Conservation (phyloP, 2,329 filamentous ascomycete species). For the Boeremia exigua region DNA sequence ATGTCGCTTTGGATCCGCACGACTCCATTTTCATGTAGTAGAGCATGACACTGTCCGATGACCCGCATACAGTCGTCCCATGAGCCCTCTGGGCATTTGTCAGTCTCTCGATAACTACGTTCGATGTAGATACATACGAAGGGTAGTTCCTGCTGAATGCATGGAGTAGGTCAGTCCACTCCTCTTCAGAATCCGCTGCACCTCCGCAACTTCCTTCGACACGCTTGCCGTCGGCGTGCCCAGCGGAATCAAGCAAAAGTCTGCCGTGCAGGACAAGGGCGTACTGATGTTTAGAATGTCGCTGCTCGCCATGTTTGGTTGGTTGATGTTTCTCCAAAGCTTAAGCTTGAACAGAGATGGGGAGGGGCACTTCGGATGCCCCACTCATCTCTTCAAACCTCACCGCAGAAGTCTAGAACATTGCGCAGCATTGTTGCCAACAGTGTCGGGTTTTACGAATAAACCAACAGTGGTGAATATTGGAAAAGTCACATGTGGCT, state of each 20-base stretch:
- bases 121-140: conserved; percentile 58
- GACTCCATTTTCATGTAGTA: conserved; percentile 48
- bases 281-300: conserved; percentile 54
- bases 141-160: conserved; percentile 92
- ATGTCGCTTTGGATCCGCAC: conserved; percentile 85
- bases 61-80: conserved; percentile 85
- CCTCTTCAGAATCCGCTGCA: conserved; percentile 82
- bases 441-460: not conserved
- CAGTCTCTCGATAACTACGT: conserved; percentile 4
- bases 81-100: conserved; percentile 70
- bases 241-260: conserved; percentile 91
- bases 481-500: no score
- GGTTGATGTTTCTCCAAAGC: conserved; percentile 10
- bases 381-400: not conserved
- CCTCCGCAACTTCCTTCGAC: conserved; percentile 78
- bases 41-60: conserved; percentile 49
- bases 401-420: not conserved
- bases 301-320: conserved; percentile 27
- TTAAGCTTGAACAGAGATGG: not conserved
- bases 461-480: not conserved
- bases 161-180: conserved; percentile 84
- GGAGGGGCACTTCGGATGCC: not conserved
- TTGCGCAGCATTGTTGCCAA: not conserved
- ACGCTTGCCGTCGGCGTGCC: conserved; percentile 58
- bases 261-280: conserved; percentile 78